Evolutionary conservation across 768 basidiomycete species (phyloP), one percentile per base, ranked within the genome.

Genomic region (Leucogyrophana mollusca): DNA sequence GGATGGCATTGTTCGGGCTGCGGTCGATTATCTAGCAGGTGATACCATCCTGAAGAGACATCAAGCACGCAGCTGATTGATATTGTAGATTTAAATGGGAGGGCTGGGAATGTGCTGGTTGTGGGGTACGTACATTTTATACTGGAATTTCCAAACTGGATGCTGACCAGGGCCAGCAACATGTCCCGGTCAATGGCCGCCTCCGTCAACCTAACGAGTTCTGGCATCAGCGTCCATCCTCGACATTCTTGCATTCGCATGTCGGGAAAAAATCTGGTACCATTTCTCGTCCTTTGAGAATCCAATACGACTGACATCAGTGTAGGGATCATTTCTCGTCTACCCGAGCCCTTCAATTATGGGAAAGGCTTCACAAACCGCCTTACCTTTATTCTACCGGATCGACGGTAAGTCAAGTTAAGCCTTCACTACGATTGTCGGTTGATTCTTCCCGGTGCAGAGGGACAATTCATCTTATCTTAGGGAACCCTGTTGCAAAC

Each of bases 21-120:
- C 55, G 89, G 90, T 22, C 76, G 87, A 20, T 64, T 91, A 33
- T 87, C 87, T 8, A 82, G 80, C 68, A 77, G 88, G 88, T 89
- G 49, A 39, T 73, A 56, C 36, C 41, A 17, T 44, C 23, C 14
- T 24, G 21, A 20, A 17, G 18, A 17, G 33, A 46, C 24, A n/a
- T 16, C 30, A 13, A 32, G 3, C 17, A 37, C 36, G 30, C 9
- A 22, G 21, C 5, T 30, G 52, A 47, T 54, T 27, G 33, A 38
- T 16, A 39, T 36, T 34, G 22, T 47, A 90, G 89, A 54, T 82
- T 61, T 43, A 84, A 83, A 62, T 90, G 87, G 88, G 78, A 87
- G 57, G 57, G 74, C 40, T 89, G 86, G 79, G 77, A 86, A 59
- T 92, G 89, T 56, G 62, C 70, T 24, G 56, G 71, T 46, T 91